These are phyloP conservation scores for Hirsutella thompsonii DNA, from an alignment of 2,329 filamentous ascomycete species.

Conservation along the genomic window DNA sequence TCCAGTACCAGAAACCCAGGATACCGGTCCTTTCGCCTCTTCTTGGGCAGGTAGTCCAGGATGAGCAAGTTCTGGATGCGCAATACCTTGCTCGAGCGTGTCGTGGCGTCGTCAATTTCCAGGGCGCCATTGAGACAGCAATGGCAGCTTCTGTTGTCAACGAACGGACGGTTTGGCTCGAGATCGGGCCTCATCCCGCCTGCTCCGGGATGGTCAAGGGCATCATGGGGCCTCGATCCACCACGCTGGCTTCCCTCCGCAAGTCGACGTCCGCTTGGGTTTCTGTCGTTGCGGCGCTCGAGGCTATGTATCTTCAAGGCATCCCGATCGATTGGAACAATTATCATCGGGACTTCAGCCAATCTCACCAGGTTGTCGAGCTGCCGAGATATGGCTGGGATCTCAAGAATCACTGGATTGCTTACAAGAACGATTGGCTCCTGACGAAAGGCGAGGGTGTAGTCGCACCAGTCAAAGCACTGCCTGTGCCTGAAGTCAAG, in stretches of 20 bases:
- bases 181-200: constrained; percentile 1
- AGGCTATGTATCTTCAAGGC: constrained; percentile 20
- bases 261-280: background rate
- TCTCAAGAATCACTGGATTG: constrained; percentile 57
- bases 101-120: constrained; percentile 54
- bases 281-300: background rate
- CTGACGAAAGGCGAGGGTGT: constrained; percentile 19
- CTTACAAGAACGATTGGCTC: constrained; percentile 56
- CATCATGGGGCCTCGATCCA: background rate
- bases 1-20: constrained; percentile 23
- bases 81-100: constrained; percentile 48
- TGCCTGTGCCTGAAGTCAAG: background rate
- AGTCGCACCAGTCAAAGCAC: background rate
- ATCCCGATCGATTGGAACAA: constrained; percentile 57
- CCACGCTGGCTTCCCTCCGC: background rate
- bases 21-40: constrained; percentile 58
- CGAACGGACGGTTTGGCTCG: constrained; percentile 31
- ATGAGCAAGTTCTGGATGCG: constrained; percentile 26
- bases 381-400: constrained; percentile 63
- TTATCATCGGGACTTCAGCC: constrained; percentile 38
- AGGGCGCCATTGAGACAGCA: constrained; percentile 35
- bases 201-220: constrained; percentile 2
- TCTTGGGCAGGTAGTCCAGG: constrained; percentile 19
- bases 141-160: constrained; percentile 24
- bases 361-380: constrained; percentile 30